phyloP scores from a whole-genome alignment of 495 filamentous ascomycete species.

The Annulohypoxylon maeteangense region DNA sequence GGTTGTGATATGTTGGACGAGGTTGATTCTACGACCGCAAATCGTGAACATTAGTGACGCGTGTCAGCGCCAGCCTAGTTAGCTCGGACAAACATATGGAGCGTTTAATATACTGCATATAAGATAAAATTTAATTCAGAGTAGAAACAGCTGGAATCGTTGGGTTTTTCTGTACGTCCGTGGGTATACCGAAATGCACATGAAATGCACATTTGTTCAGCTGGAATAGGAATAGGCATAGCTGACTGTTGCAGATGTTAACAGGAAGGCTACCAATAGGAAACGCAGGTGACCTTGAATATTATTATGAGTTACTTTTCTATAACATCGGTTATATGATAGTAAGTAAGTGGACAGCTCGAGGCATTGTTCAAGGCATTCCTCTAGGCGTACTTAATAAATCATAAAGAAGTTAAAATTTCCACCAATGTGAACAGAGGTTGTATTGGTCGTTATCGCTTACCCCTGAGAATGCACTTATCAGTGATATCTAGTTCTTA shows the following conservation, averaged over 20 bases:
- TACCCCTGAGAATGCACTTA: slow-evolving; percentile 6
- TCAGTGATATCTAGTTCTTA: background rate
- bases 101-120: background rate
- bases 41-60: slow-evolving; percentile 6
- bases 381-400: background rate
- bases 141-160: slow-evolving; percentile 2
- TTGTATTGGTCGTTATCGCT: background rate
- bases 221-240: background rate
- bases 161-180: background rate
- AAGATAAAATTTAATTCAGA: background rate
- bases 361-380: background rate
- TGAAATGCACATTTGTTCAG: background rate
- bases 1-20: background rate
- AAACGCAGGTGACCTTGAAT: background rate
- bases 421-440: background rate
- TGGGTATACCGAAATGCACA: background rate
- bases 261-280: background rate
- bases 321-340: background rate
- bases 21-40: background rate
- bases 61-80: background rate
- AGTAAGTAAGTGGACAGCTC: background rate
- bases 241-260: background rate
- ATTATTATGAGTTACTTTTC: background rate
- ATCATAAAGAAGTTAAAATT: background rate
- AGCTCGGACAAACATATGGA: background rate